Evolutionary conservation across 768 basidiomycete species (phyloP), one percentile per base, ranked within the genome.

Genomic region (Trametes elegans): DNA sequence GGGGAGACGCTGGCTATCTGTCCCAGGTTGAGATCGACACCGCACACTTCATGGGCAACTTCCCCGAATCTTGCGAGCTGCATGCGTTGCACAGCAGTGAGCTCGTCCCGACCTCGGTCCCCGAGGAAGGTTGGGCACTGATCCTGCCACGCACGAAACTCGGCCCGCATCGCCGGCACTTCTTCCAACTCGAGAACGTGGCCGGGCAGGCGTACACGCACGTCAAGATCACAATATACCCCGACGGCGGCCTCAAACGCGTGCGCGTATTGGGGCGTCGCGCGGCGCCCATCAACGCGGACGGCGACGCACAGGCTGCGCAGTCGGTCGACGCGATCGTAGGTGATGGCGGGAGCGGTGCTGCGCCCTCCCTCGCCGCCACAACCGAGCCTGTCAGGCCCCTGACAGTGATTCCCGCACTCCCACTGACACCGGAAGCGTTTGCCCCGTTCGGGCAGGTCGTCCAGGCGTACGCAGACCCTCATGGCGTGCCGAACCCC

Each of bases 231-330:
- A 92, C 89, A 18, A 96, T 97, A 63, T 82, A 88, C 68, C 97
- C 97, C 1, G 96, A 99, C 65, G 97, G 97, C 38, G 97, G 97
- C 23, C 73, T 98, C 66, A 98, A 98, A 73, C 83, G 97, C 21
- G 76, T 99, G n/a, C 82, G 97, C 55, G 70, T 97, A 44, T 75
- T 84, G 60, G 93, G 97, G 5, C 73, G 77, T 49, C 79, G 82
- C 43, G 77, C 76, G 39, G 41, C 21, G 5, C 11, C 52, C 44
- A 44, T 49, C 45, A 29, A 19, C 31, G 28, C 27, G 7, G 47
- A 38, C 32, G 28, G 45, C 48, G 46, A 52, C 27, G 46, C 50
- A 24, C 29, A 42, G n/a, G 49, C 60, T 48, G 49, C 55, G 34
- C 39, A 24, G 21, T 16, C 40, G 48, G 35, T 27, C 19, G 49